Conservation (phyloP, 495 filamentous ascomycete genomes). For the Endocarpon pusillum region DNA sequence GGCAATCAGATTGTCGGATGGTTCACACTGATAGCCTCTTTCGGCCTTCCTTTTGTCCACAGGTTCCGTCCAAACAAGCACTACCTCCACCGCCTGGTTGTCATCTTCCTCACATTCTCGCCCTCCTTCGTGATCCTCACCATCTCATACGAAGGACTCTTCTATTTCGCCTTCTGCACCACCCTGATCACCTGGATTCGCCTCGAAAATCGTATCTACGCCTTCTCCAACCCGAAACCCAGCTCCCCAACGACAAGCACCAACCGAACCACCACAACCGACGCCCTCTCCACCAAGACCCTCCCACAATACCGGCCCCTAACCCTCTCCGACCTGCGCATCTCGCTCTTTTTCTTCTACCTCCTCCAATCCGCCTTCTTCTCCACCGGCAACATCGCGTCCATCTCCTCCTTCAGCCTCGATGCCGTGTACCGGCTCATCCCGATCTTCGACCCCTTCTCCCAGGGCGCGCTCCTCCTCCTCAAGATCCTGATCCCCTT, state of each 20-base stretch:
- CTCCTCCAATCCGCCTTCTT: conserved; percentile 94
- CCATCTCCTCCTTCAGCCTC: conserved; percentile 83
- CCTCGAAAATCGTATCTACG: conserved; percentile 66
- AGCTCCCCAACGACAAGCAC: conserved; percentile 4
- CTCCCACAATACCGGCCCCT: conserved; percentile 52
- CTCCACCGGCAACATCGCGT: conserved; percentile 91
- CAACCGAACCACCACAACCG: conserved; percentile 7
- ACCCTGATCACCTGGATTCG: conserved; percentile 79
- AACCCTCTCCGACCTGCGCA: conserved; percentile 63
- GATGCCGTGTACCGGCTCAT: conserved; percentile 84
- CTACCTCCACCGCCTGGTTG: conserved; percentile 76
- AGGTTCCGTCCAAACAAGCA: conserved; percentile 65
- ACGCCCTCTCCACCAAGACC: conserved; percentile 20
- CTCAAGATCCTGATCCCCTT: conserved; percentile 91
- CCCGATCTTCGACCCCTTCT: conserved; percentile 87
- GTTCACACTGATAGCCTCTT: conserved; percentile 58
- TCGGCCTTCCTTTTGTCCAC: conserved; percentile 68
- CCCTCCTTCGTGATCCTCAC: conserved; percentile 92
- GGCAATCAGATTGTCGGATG: conserved; percentile 85
- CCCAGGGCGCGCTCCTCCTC: conserved; percentile 71
- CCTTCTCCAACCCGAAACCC: conserved; percentile 24
- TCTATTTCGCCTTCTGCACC: conserved; percentile 79
- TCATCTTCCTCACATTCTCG: conserved; percentile 85
- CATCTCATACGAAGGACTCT: conserved; percentile 94
- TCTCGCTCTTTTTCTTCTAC: conserved; percentile 86